phyloP scores from a whole-genome alignment of 768 basidiomycete species.

The Strobilomyces dryophilus region DNA sequence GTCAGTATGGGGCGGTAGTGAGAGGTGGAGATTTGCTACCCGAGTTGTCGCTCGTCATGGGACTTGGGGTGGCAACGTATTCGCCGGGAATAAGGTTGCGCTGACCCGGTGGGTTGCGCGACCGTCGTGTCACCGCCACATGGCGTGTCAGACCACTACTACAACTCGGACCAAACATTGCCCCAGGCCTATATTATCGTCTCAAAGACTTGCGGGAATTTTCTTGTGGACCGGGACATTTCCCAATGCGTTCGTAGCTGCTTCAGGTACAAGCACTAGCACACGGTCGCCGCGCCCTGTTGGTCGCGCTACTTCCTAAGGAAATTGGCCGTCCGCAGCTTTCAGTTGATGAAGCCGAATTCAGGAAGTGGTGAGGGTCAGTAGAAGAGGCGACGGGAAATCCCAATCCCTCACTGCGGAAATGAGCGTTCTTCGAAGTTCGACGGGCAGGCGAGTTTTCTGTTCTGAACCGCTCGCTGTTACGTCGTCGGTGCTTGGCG shows the following conservation, averaged over 20 bases:
- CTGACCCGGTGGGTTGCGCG: no score
- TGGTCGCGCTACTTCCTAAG: no score
- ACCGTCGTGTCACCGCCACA: background rate
- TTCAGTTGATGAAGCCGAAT: no score
- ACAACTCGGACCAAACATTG: background rate
- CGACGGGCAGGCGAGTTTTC: no score
- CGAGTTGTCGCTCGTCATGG: constrained; percentile 49
- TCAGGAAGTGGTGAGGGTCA: no score
- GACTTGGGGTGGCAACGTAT: background rate
- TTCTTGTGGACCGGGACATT: background rate
- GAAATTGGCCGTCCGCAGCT: no score
- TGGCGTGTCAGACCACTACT: background rate
- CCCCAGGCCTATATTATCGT: background rate
- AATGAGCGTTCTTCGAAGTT: no score
- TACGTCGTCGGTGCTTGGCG: no score
- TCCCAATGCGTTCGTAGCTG: background rate
- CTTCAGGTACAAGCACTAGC: background rate
- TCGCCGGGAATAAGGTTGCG: background rate
- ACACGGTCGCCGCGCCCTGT: no score
- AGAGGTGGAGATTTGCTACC: constrained; percentile 24
- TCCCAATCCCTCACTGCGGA: no score
- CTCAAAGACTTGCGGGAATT: background rate
- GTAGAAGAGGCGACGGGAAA: no score
- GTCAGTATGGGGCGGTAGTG: constrained; percentile 3
- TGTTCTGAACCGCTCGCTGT: no score